phyloP scores from a whole-genome alignment of 345 rosid species.

The Eucalyptus decipiens region DNA sequence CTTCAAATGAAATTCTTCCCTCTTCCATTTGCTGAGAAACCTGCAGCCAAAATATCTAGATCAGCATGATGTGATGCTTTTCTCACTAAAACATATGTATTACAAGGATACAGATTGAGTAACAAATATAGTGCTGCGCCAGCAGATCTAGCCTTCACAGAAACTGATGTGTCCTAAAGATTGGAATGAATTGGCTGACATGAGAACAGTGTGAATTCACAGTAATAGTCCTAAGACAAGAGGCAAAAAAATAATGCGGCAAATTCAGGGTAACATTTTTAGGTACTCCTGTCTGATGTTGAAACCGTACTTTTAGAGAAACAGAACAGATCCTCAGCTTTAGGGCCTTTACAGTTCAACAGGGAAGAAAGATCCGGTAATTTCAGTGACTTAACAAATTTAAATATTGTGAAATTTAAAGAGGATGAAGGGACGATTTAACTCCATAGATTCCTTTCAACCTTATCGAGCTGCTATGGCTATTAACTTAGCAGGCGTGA shows the following conservation, averaged over 20 bases:
- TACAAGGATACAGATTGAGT: not conserved
- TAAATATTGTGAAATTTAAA: not conserved
- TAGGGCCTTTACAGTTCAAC: not conserved
- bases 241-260: not conserved
- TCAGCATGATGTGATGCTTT: not conserved
- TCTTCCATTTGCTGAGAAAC: conserved; percentile 21
- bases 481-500: not conserved
- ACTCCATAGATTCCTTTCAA: not conserved
- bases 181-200: not conserved
- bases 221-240: not conserved
- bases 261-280: not conserved
- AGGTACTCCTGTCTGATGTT: not conserved
- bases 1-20: conserved; percentile 34
- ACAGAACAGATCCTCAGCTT: not conserved
- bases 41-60: not conserved
- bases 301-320: not conserved
- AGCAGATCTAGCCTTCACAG: not conserved
- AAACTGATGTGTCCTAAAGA: not conserved
- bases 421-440: not conserved
- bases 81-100: not conserved
- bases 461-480: not conserved
- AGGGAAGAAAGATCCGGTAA: not conserved
- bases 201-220: not conserved
- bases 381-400: not conserved
- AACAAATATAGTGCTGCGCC: not conserved